These are phyloP conservation scores for Acanthamoeba castellanii DNA, from an alignment of 208 protist genomes.

Conservation along the genomic window DNA sequence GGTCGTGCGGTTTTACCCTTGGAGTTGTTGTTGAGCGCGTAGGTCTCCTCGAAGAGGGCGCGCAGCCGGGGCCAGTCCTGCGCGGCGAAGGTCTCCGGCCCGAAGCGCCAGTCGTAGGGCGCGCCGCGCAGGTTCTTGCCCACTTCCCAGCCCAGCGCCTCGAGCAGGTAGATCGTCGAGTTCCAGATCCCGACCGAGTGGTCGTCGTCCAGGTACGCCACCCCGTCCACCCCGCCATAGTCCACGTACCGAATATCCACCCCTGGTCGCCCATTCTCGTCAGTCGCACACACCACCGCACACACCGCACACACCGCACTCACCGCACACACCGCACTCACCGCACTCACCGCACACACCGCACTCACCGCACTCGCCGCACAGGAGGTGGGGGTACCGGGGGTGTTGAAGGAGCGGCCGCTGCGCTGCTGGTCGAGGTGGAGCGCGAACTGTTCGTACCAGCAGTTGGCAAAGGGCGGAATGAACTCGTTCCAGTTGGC, in stretches of 20 bases:
- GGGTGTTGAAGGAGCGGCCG: constrained; percentile 24
- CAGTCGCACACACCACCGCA: no score
- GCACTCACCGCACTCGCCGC: no score
- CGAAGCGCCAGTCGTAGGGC: constrained; percentile 23
- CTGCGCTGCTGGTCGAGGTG: background rate
- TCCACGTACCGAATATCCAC: background rate
- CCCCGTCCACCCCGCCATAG: constrained; percentile 8
- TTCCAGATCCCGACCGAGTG: background rate
- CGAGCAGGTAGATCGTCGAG: background rate
- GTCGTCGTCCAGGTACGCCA: background rate
- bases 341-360: no score
- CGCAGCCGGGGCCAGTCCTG: constrained; percentile 13
- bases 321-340: no score
- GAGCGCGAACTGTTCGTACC: constrained; percentile 1
- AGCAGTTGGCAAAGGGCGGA: background rate
- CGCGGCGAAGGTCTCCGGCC: background rate
- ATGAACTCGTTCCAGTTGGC: constrained; percentile 8
- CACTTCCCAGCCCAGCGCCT: background rate
- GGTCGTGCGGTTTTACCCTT: background rate
- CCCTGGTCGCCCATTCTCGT: background rate
- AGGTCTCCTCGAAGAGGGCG: background rate
- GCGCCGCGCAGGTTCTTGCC: background rate
- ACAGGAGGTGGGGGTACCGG: background rate
- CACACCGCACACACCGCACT: no score
- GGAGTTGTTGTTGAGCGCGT: constrained; percentile 19